Evolutionary conservation across 2,329 filamentous ascomycete genomes (phyloP), one percentile per base, ranked within the genome.

Genomic region (Beauveria caledonica): DNA sequence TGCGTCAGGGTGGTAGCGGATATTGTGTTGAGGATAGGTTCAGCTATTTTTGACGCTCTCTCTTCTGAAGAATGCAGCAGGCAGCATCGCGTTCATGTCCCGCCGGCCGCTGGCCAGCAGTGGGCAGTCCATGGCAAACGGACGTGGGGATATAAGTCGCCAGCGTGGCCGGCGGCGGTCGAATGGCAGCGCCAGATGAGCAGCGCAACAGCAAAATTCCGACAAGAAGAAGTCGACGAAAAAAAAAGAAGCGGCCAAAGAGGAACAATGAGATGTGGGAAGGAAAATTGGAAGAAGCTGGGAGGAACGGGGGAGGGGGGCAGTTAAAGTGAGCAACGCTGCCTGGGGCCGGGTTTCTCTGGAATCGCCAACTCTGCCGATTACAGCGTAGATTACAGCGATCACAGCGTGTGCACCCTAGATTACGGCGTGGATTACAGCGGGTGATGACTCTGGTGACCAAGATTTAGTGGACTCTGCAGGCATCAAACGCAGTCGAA

Each of bases 251-350:
- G 17, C 19, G 13, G 23, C 17, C n/a, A 49, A 42, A 50, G n/a
- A 25, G 36, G 23, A 29, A 42, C 23, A 60, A 50, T 19, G 36
- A 53, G 50, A 55, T 60, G 58, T 42, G 44, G 58, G 58, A 36
- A 60, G 51, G 58, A 45, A 42, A 60, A 50, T 19, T 33, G 42
- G 51, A 50, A 42, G 23, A 50, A 55, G 51, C 51, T 42, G 50
- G 36, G 42, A 60, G 51, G 58, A 60, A 60, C 58, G 58, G 58
- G 58, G 58, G 45, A 48, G 42, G 51, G 40, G 51, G 44, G 50
- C 44, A 55, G 58, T 60, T 60, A 55, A 60, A 55, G 50, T 59
- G 56, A 59, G 56, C 56, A 59, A 45, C 25, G 33, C 33, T 54
- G 51, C 42, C 44, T 58, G 46, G 42, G 23, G 46, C 46, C 19